Conservation (phyloP, 257 asterid species). For the Primulina tabacum region DNA sequence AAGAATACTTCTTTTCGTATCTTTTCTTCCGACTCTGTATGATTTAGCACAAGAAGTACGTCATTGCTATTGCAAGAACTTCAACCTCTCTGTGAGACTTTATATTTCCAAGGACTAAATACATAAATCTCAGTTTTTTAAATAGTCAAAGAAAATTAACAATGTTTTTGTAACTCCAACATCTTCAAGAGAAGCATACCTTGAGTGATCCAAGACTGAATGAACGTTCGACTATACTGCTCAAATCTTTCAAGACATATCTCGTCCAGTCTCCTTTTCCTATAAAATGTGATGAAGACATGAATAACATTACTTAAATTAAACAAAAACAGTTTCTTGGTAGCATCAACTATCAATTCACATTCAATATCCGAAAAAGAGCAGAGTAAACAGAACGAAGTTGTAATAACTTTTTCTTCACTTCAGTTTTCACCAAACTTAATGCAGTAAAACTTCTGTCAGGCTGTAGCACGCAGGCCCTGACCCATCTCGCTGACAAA, state of each 20-base stretch:
- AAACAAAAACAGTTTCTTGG: slow-evolving; percentile 1
- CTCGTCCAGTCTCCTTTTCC: slow-evolving; percentile 93
- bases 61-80: slow-evolving; percentile 3
- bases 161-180: background rate
- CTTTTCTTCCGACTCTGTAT: background rate
- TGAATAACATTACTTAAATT: background rate
- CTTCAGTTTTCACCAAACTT: slow-evolving; percentile 50
- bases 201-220: slow-evolving; percentile 94
- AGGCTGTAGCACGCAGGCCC: slow-evolving; percentile 27
- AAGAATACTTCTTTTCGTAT: background rate
- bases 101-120: slow-evolving; percentile 9
- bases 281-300: slow-evolving; percentile 27
- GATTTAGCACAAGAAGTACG: background rate
- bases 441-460: slow-evolving; percentile 58
- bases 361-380: slow-evolving; percentile 8
- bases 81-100: background rate
- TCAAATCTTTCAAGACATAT: slow-evolving; percentile 82
- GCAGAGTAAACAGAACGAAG: slow-evolving; percentile 10
- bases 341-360: background rate
- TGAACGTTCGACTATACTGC: slow-evolving; percentile 80
- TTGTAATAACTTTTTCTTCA: slow-evolving; percentile 59
- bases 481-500: slow-evolving; percentile 46
- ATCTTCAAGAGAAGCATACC: slow-evolving; percentile 40
- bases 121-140: background rate
- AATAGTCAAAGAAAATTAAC: background rate